These are phyloP conservation scores for Suhomyces kilbournensis DNA, from an alignment of 805 yeast species.

Conservation along the genomic window DNA sequence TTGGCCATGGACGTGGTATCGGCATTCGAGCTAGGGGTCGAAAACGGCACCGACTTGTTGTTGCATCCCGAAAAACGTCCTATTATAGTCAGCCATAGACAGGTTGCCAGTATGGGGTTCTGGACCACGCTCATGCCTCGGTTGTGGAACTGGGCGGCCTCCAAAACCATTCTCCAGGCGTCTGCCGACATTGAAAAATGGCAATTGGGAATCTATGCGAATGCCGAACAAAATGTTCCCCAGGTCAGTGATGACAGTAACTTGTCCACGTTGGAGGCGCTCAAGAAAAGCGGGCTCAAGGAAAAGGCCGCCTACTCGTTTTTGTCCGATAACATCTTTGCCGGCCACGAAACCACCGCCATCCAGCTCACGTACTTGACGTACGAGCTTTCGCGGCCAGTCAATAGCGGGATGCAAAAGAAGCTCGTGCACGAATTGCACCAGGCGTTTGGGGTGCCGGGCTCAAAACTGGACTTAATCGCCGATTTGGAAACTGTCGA, in stretches of 20 bases:
- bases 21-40: slow-evolving; percentile 55
- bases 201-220: slow-evolving; percentile 36
- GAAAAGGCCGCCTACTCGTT: slow-evolving; percentile 39
- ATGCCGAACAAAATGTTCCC: slow-evolving; percentile 34
- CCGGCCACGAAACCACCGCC: slow-evolving; percentile 74
- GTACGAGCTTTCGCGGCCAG: slow-evolving; percentile 56
- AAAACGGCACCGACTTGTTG: slow-evolving; percentile 46
- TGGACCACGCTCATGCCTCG: slow-evolving; percentile 62
- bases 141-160: slow-evolving; percentile 50
- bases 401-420: slow-evolving; percentile 44
- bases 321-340: slow-evolving; percentile 62
- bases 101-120: slow-evolving; percentile 59
- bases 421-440: slow-evolving; percentile 47
- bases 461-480: slow-evolving; percentile 16
- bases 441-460: slow-evolving; percentile 30
- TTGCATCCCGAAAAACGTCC: slow-evolving; percentile 36
- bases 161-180: slow-evolving; percentile 35
- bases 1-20: slow-evolving; percentile 71
- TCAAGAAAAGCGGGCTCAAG: slow-evolving; percentile 29
- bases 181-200: slow-evolving; percentile 43
- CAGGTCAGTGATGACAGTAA: slow-evolving; percentile 13
- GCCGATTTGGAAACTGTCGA: slow-evolving; percentile 45
- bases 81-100: slow-evolving; percentile 41
- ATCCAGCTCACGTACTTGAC: slow-evolving; percentile 57
- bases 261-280: slow-evolving; percentile 31